These are phyloP conservation scores for Botrytis paeoniae DNA, from an alignment of 2,329 filamentous ascomycete genomes.

Conservation along the genomic window DNA sequence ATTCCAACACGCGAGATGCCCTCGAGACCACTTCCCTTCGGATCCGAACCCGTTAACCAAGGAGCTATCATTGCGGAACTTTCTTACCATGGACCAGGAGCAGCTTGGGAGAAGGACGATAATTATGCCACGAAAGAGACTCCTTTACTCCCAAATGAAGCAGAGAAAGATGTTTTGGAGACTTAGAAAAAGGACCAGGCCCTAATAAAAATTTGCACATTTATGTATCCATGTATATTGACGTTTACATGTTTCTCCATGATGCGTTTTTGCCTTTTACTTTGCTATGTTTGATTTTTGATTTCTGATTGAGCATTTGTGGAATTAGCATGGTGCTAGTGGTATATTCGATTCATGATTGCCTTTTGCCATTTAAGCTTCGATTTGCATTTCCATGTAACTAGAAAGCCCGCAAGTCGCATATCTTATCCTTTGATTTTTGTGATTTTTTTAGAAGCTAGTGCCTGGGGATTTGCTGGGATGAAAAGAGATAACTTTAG, in stretches of 20 bases:
- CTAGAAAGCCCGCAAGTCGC: not conserved
- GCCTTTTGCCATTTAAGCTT: not conserved
- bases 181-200: slow-evolving; percentile 20
- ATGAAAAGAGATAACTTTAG: not conserved
- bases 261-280: not conserved
- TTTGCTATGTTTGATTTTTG: not conserved
- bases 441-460: not conserved
- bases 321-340: not conserved
- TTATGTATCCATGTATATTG: slow-evolving; percentile 10
- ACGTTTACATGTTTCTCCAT: not conserved
- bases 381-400: not conserved
- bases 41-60: slow-evolving; percentile 50
- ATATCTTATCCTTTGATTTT: not conserved
- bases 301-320: not conserved
- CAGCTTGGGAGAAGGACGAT: slow-evolving; percentile 53
- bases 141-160: slow-evolving; percentile 34
- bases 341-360: not conserved
- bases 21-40: slow-evolving; percentile 50
- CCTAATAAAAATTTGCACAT: slow-evolving; percentile 13
- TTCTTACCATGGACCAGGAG: slow-evolving; percentile 50
- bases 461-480: not conserved
- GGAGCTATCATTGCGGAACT: slow-evolving; percentile 42
- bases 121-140: slow-evolving; percentile 41
- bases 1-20: slow-evolving; percentile 44
- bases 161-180: slow-evolving; percentile 36